A percentile compares a stretch with the other conserved stretches of the same genome.
Evolutionary conservation across 225 moss, liverwort and hornwort species (phyloP).

Genomic region (Marchantia polymorpha): DNA sequence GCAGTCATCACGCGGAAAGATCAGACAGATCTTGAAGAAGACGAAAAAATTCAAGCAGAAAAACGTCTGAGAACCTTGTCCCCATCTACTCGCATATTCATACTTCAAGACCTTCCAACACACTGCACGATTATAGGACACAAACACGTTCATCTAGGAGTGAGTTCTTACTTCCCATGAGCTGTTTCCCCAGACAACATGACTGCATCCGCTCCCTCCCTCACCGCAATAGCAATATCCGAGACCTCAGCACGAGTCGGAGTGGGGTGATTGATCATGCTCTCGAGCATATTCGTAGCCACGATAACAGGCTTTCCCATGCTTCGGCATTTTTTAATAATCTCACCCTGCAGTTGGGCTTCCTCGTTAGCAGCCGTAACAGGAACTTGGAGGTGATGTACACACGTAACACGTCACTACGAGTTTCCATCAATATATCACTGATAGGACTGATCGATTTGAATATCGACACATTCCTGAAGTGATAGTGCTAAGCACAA

Average conservation of each 20-base stretch:
- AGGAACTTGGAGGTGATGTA: neutral
- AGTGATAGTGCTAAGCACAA: no score
- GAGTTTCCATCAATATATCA: neutral
- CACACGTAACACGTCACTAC: neutral
- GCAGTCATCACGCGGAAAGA: no score
- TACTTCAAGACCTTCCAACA: neutral
- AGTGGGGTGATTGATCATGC: slow-evolving; percentile 97
- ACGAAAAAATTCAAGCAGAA: no score
- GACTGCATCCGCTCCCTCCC: slow-evolving; percentile 86
- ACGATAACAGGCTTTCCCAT: slow-evolving; percentile 97
- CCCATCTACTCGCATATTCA: neutral
- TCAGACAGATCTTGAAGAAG: no score
- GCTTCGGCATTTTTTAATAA: slow-evolving; percentile 77
- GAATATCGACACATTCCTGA: no score
- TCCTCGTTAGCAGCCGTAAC: neutral
- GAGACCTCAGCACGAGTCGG: slow-evolving; percentile 97
- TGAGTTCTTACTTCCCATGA: slow-evolving; percentile 83
- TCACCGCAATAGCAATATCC: slow-evolving; percentile 88
- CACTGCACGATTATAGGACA: neutral
- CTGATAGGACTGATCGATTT: neutral
- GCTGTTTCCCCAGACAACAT: slow-evolving; percentile 99
- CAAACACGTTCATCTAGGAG: neutral
- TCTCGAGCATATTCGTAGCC: slow-evolving; percentile 92
- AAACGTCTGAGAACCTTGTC: no score
- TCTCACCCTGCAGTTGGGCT: slow-evolving; percentile 55